phyloP scores from a whole-genome alignment of 352 stramenopile genomes.

The Thraustotheca clavata region DNA sequence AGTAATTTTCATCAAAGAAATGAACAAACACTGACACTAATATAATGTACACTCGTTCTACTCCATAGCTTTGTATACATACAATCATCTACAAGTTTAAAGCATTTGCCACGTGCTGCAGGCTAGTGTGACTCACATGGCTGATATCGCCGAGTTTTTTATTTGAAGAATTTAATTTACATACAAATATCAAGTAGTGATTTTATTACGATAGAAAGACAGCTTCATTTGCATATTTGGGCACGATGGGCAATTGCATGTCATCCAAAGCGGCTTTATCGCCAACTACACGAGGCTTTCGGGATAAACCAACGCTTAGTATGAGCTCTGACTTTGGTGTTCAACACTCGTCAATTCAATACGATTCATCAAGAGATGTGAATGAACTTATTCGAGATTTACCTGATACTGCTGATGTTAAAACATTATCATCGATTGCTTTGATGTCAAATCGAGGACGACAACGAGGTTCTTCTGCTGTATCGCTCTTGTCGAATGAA shows the following conservation, averaged over 20 bases:
- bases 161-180: no score
- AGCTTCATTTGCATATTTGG: background rate
- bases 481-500: constrained; percentile 5
- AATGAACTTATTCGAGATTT: constrained; percentile 12
- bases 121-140: no score
- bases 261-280: constrained; percentile 4
- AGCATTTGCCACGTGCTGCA: no score
- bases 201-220: background rate
- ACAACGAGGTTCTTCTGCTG: background rate
- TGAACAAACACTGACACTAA: no score
- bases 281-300: background rate
- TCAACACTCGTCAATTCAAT: background rate
- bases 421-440: constrained; percentile 7
- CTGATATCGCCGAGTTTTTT: no score
- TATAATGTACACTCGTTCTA: no score
- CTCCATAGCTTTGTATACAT: no score
- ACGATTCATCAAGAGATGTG: background rate
- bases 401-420: constrained; percentile 8
- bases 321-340: constrained; percentile 2
- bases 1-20: no score
- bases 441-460: background rate
- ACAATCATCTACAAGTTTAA: no score
- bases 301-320: constrained; percentile 8
- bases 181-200: background rate
- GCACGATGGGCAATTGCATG: constrained; percentile 21